Evolutionary conservation across 1,284 basidiomycete genomes (phyloP), one percentile per base, ranked within the genome.

Genomic region (Cryptococcus floricola): DNA sequence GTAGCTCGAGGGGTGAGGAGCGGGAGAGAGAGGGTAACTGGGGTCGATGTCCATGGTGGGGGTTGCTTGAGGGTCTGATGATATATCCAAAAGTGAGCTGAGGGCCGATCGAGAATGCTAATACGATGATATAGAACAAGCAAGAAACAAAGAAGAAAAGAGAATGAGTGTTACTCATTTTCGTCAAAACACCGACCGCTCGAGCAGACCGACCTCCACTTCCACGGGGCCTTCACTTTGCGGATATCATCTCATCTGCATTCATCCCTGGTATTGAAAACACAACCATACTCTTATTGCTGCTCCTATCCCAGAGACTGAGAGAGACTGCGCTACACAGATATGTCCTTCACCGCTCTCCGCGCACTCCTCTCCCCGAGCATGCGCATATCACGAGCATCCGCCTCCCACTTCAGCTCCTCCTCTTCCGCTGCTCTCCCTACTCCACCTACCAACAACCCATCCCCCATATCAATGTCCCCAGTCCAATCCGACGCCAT

Each of bases 1-100:
- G 52, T 69, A 71, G n/a, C 58, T 54, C 4, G 16, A n/a, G 47
- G 59, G 49, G 31, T 25, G 28, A n/a, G 44, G 43, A 39, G 37
- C 34, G 7, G 39, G 52, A 37, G 23, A 19, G 38, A 18, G 39
- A 10, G 19, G 19, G 50, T 14, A 16, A 25, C 23, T 12, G 46
- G 19, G 31, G 46, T 46, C 50, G 34, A 48, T 5, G 47, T 48
- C 47, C 47, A 48, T 48, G 8, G 47, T 34, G 31, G 7, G 16
- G 5, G 0, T 18, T 37, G 31, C 6, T 1, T 34, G 7, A 34
- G 3, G 10, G 31, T 34, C 23, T 34, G 31, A 34, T 34, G 31
- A 34, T 34, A 34, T 23, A 23, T 23, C 23, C 23, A 0, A 10
- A 5, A 5, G 31, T 8, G 6, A 34, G 31, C 6, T 34, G 6